phyloP scores from a whole-genome alignment of 73 alveolate genomes.

The Stentor coeruleus region DNA sequence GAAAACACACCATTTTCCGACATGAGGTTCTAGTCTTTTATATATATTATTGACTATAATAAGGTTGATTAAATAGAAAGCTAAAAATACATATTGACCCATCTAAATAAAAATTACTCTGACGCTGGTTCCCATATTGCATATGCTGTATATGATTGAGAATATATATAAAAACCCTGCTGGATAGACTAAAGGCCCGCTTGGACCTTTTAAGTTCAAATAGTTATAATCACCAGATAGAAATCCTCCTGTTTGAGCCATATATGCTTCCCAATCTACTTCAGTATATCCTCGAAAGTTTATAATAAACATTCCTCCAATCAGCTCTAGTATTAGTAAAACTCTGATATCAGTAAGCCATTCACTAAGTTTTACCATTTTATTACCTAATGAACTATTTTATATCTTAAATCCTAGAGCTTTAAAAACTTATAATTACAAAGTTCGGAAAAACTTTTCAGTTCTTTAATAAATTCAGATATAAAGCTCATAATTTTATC shows the following conservation, averaged over 20 bases:
- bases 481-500: no score
- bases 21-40: slow-evolving; percentile 5
- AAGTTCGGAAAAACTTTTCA: no score
- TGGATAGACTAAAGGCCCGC: slow-evolving; percentile 73
- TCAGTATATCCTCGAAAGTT: slow-evolving; percentile 45
- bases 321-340: slow-evolving; percentile 21
- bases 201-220: slow-evolving; percentile 41
- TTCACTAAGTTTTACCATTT: not conserved
- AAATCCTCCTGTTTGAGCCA: slow-evolving; percentile 49
- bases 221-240: slow-evolving; percentile 54
- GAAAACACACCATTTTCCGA: not conserved
- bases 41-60: slow-evolving; percentile 36
- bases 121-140: slow-evolving; percentile 43
- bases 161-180: slow-evolving; percentile 61
- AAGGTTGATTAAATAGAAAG: slow-evolving; percentile 36
- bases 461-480: no score
- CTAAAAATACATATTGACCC: slow-evolving; percentile 43
- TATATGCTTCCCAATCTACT: slow-evolving; percentile 69
- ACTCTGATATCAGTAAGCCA: not conserved
- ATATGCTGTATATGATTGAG: slow-evolving; percentile 37
- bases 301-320: slow-evolving; percentile 14
- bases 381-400: no score
- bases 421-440: no score
- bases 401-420: no score
- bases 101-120: slow-evolving; percentile 31